Evolutionary conservation across 495 filamentous ascomycete species (phyloP).

Genomic region (Penicillium egyptiacum): DNA sequence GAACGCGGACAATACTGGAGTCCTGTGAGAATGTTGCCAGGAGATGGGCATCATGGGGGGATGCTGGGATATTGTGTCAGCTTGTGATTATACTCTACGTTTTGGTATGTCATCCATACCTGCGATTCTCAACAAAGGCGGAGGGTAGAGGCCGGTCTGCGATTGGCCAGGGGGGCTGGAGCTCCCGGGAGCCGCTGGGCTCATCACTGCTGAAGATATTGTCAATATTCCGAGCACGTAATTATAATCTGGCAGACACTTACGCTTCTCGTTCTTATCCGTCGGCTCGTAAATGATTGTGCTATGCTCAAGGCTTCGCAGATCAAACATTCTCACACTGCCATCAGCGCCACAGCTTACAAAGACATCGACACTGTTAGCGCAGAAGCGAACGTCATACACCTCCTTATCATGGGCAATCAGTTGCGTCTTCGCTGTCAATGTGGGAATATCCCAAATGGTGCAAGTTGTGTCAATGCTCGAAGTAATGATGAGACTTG

Average conservation of each 20-base stretch:
- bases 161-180: slow-evolving; percentile 66
- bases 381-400: slow-evolving; percentile 96
- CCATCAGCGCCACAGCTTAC: slow-evolving; percentile 97
- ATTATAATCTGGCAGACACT: slow-evolving; percentile 6
- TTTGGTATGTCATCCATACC: slow-evolving; percentile 40
- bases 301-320: slow-evolving; percentile 93
- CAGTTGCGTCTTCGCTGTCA: slow-evolving; percentile 96
- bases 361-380: slow-evolving; percentile 94
- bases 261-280: slow-evolving; percentile 83
- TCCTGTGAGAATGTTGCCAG: slow-evolving; percentile 96
- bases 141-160: slow-evolving; percentile 75
- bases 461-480: slow-evolving; percentile 99
- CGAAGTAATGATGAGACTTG: slow-evolving; percentile 95
- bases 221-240: slow-evolving; percentile 4
- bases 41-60: slow-evolving; percentile 92
- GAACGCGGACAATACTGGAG: slow-evolving; percentile 86
- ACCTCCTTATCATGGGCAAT: slow-evolving; percentile 99
- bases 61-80: slow-evolving; percentile 52
- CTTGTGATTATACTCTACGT: neutral
- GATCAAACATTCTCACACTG: slow-evolving; percentile 98
- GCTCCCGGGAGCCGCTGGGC: slow-evolving; percentile 43
- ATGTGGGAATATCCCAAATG: slow-evolving; percentile 99
- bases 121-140: slow-evolving; percentile 81
- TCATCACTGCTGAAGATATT: slow-evolving; percentile 34
- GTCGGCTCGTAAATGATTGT: slow-evolving; percentile 99